Conservation (phyloP, 1,284 basidiomycete genomes). For the Lentinula novae-zelandiae region DNA sequence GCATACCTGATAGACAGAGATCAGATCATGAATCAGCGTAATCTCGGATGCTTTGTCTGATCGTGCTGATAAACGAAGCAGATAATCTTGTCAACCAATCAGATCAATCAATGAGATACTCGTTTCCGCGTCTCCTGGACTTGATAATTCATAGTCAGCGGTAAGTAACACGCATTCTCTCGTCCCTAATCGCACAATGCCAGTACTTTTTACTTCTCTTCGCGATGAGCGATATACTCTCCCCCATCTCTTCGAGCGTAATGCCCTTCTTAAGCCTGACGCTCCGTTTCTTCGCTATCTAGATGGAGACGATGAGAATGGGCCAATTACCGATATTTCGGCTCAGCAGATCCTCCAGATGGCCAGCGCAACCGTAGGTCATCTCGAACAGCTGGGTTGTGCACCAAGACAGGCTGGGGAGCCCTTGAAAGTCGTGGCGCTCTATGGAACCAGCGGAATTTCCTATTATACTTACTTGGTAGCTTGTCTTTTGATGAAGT, state of each 20-base stretch:
- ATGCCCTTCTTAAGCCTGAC: background rate
- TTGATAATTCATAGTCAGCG: background rate
- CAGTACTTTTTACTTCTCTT: background rate
- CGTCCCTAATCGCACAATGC: background rate
- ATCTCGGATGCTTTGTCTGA: background rate
- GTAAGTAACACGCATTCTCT: background rate
- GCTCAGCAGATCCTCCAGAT: background rate
- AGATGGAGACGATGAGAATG: background rate
- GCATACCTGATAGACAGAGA: too few relatives aligned
- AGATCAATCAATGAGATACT: background rate
- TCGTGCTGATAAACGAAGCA: background rate
- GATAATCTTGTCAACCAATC: background rate
- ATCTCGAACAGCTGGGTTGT: background rate
- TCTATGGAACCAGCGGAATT: background rate
- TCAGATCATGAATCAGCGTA: background rate
- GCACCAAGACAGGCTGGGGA: background rate
- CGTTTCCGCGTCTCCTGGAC: background rate
- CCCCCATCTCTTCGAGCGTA: background rate
- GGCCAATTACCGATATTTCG: background rate
- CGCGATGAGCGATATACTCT: background rate
- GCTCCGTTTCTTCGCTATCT: background rate
- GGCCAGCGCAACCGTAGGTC: background rate
- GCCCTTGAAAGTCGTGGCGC: background rate
- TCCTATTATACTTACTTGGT: background rate
- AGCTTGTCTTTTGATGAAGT: background rate